phyloP scores from a whole-genome alignment of 495 filamentous ascomycete species.

The Jackrogersella minutella region DNA sequence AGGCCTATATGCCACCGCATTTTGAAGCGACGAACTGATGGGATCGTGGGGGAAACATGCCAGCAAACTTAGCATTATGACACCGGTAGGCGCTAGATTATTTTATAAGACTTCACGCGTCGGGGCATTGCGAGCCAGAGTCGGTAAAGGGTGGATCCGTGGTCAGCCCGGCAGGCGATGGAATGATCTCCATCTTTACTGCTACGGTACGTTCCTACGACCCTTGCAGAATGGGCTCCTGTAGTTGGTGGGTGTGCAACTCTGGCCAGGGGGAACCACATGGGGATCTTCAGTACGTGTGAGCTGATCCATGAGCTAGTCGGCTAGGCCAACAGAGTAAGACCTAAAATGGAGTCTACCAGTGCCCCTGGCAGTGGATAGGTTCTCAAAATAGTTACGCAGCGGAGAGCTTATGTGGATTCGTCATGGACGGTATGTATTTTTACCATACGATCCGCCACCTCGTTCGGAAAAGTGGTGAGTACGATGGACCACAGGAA shows the following conservation, averaged over 20 bases:
- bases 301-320: constrained; percentile 19
- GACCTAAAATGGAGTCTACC: constrained; percentile 37
- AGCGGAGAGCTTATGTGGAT: constrained; percentile 17
- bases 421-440: constrained; percentile 8
- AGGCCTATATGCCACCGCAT: constrained; percentile 40
- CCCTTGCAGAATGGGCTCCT: constrained; percentile 15
- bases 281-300: constrained; percentile 18
- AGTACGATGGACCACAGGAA: constrained; percentile 2
- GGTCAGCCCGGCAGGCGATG: constrained; percentile 9
- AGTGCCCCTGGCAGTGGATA: constrained; percentile 14
- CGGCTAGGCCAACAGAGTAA: constrained; percentile 15
- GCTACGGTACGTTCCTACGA: constrained; percentile 26
- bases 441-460: constrained; percentile 26
- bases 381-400: constrained; percentile 27
- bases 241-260: constrained; percentile 30
- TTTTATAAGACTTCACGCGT: constrained; percentile 33
- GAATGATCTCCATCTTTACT: constrained; percentile 32
- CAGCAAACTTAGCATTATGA: constrained; percentile 16
- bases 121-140: constrained; percentile 17
- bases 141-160: constrained; percentile 18
- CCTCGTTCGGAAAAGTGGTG: constrained; percentile 1
- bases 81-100: constrained; percentile 26
- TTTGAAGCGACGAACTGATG: constrained; percentile 19
- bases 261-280: constrained; percentile 27
- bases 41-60: constrained; percentile 24